These are phyloP conservation scores for Microthyrium microscopicum DNA, from an alignment of 2,329 filamentous ascomycete species.

Conservation along the genomic window DNA sequence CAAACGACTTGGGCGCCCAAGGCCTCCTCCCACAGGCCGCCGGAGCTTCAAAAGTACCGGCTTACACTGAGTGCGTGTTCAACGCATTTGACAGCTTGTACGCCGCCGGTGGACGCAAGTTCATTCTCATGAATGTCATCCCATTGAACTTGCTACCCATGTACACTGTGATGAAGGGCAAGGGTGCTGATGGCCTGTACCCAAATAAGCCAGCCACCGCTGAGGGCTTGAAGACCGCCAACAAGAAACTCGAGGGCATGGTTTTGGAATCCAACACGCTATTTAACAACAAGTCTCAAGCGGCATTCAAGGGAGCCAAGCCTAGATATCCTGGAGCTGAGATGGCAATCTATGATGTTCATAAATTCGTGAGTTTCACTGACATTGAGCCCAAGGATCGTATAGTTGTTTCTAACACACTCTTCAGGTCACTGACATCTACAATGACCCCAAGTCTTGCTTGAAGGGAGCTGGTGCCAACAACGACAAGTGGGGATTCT, in stretches of 20 bases:
- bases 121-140: conserved; percentile 53
- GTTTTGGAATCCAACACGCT: conserved; percentile 32
- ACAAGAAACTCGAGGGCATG: conserved; percentile 35
- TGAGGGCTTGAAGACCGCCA: conserved; percentile 34
- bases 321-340: conserved; percentile 36
- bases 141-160: conserved; percentile 52
- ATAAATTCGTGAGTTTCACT: conserved; percentile 32
- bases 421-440: conserved; percentile 43
- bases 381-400: background rate
- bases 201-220: conserved; percentile 21
- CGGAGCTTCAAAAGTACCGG: conserved; percentile 39
- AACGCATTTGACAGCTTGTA: conserved; percentile 46
- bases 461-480: conserved; percentile 44
- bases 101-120: conserved; percentile 47
- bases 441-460: conserved; percentile 41
- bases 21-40: conserved; percentile 49
- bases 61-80: conserved; percentile 55
- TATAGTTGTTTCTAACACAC: too few relatives aligned
- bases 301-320: too few relatives aligned
- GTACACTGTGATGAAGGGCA: conserved; percentile 36
- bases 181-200: too few relatives aligned
- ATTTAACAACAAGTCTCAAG: conserved; percentile 25
- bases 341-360: conserved; percentile 51
- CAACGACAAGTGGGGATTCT: conserved; percentile 44
- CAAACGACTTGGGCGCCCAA: conserved; percentile 55